Percentiles rank a stretch among this genome's conserved stretches.
These are phyloP conservation scores for Aspergillus calidoustus DNA, from an alignment of 2,329 filamentous ascomycete genomes.

Conservation along the genomic window DNA sequence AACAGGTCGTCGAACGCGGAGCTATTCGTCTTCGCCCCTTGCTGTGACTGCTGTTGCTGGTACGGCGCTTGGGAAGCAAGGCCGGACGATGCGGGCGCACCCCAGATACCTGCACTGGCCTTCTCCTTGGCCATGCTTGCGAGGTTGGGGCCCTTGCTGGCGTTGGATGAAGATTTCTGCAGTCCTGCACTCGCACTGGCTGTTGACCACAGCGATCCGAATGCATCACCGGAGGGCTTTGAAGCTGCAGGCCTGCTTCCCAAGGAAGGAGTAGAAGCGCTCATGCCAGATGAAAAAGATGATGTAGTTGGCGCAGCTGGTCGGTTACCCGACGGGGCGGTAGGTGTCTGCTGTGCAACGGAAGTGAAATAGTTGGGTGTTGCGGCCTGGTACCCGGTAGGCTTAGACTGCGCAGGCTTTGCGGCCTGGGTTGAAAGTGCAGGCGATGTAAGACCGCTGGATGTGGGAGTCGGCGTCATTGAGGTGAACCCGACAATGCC, in stretches of 20 bases:
- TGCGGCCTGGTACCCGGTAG: slow-evolving; percentile 71
- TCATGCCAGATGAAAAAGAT: slow-evolving; percentile 42
- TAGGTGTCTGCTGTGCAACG: slow-evolving; percentile 53
- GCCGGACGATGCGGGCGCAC: slow-evolving; percentile 66
- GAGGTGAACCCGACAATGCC: slow-evolving; percentile 81
- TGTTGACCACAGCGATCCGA: slow-evolving; percentile 79
- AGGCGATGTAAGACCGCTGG: slow-evolving; percentile 58
- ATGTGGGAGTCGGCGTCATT: slow-evolving; percentile 71
- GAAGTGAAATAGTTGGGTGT: slow-evolving; percentile 96
- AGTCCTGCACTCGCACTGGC: slow-evolving; percentile 72
- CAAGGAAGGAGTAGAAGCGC: slow-evolving; percentile 42
- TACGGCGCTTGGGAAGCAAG: slow-evolving; percentile 54
- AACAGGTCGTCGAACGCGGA: slow-evolving; percentile 48
- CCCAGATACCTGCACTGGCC: slow-evolving; percentile 93
- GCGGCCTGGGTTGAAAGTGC: slow-evolving; percentile 55
- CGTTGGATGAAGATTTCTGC: slow-evolving; percentile 70
- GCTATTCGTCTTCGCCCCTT: slow-evolving; percentile 37
- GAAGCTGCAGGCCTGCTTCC: slow-evolving; percentile 56
- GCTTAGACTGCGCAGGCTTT: slow-evolving; percentile 55
- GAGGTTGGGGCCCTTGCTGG: slow-evolving; percentile 73
- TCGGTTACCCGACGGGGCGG: slow-evolving; percentile 32
- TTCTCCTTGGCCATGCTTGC: slow-evolving; percentile 98
- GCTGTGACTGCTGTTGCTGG: slow-evolving; percentile 29
- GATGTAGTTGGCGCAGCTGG: slow-evolving; percentile 42
- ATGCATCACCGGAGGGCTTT: slow-evolving; percentile 73